These are phyloP conservation scores for Neurospora sp. DNA, from an alignment of 495 filamentous ascomycete species.

Conservation along the genomic window DNA sequence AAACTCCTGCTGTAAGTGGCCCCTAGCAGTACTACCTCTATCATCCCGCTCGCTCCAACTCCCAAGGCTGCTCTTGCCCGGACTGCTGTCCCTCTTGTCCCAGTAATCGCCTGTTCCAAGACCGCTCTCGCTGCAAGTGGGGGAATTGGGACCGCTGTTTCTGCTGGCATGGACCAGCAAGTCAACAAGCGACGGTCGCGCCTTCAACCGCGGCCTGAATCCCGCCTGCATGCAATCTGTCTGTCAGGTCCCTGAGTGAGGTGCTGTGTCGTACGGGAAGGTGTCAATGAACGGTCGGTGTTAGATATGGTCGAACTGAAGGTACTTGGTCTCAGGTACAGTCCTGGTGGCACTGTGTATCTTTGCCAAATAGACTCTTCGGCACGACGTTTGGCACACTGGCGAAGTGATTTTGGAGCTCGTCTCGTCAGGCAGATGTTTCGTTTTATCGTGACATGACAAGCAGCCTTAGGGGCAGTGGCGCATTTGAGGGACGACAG, in stretches of 20 bases:
- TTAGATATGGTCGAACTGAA: neutral
- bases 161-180: slow-evolving; percentile 44
- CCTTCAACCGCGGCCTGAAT: slow-evolving; percentile 49
- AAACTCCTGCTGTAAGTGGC: neutral
- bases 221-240: slow-evolving; percentile 21
- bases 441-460: neutral
- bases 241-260: neutral
- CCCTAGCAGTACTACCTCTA: neutral
- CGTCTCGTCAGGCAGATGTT: neutral
- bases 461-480: neutral
- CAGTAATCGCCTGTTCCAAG: slow-evolving; percentile 18
- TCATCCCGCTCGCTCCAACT: neutral
- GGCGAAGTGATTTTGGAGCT: neutral
- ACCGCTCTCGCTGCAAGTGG: neutral
- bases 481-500: neutral
- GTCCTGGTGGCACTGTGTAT: neutral
- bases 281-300: neutral
- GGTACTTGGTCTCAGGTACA: neutral
- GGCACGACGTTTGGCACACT: neutral
- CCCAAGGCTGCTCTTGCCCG: slow-evolving; percentile 17
- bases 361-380: neutral
- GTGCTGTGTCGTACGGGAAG: neutral
- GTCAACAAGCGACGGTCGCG: slow-evolving; percentile 64
- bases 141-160: slow-evolving; percentile 11
- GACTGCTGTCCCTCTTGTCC: slow-evolving; percentile 13